These are phyloP conservation scores for Rachicladosporium sp. DNA, from an alignment of 2,329 filamentous ascomycete species.

Conservation along the genomic window DNA sequence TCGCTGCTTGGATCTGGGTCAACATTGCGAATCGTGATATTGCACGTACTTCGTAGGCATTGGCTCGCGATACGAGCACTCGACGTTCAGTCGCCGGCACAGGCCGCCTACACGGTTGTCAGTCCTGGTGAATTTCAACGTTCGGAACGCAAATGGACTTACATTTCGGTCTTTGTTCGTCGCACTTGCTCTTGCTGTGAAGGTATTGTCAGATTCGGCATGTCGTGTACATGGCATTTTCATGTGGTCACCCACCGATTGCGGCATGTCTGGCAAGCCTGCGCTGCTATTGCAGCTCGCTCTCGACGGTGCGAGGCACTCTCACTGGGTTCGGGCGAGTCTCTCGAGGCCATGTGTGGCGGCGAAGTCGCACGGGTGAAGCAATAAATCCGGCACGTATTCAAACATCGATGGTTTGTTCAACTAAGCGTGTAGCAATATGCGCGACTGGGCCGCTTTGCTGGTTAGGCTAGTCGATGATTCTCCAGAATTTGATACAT, in stretches of 20 bases:
- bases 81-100: slow-evolving; percentile 45
- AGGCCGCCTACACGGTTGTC: slow-evolving; percentile 28
- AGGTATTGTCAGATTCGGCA: slow-evolving; percentile 2
- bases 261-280: slow-evolving; percentile 49
- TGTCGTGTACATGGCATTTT: not conserved
- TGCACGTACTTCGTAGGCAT: slow-evolving; percentile 49
- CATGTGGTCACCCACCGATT: slow-evolving; percentile 14
- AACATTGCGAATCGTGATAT: not conserved
- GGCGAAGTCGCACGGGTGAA: no score
- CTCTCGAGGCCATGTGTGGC: no score
- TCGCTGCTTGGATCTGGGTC: not conserved
- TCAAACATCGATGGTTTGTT: no score
- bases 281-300: slow-evolving; percentile 38
- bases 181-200: slow-evolving; percentile 51
- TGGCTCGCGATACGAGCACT: slow-evolving; percentile 49
- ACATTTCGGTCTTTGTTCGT: slow-evolving; percentile 51
- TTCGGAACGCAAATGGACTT: slow-evolving; percentile 2
- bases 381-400: no score
- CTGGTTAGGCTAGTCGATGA: no score
- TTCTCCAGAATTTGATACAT: no score
- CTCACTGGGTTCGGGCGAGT: no score
- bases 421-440: no score
- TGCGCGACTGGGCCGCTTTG: no score
- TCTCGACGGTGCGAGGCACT: slow-evolving; percentile 25
- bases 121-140: not conserved